Conservation (phyloP, 176 grass and related monocot species). For the Oryza brachyantha region DNA sequence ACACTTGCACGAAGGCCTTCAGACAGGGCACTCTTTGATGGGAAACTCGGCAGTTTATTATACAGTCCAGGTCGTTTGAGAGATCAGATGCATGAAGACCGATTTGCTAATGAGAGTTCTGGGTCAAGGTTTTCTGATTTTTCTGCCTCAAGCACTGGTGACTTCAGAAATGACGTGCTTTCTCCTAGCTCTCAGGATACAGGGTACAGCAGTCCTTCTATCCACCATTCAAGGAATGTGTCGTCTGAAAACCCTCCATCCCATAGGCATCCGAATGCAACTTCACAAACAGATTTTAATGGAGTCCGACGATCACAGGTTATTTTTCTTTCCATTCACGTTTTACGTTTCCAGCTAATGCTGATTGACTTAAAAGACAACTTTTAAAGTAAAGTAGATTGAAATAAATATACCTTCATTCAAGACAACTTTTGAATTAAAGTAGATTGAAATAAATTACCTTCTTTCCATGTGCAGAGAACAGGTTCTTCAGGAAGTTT, state of each 20-base stretch:
- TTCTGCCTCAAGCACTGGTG: constrained; percentile 70
- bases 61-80: constrained; percentile 59
- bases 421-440: constrained; percentile 3
- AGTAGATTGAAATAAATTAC: constrained; percentile 19
- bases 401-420: constrained; percentile 31
- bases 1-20: constrained; percentile 71
- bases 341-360: constrained; percentile 36
- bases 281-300: constrained; percentile 38
- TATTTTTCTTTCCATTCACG: constrained; percentile 17
- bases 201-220: constrained; percentile 54
- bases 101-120: constrained; percentile 81
- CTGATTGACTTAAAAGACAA: not conserved
- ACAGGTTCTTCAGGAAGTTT: constrained; percentile 82
- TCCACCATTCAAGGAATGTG: constrained; percentile 54
- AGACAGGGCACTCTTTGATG: constrained; percentile 63
- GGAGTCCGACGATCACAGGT: constrained; percentile 48
- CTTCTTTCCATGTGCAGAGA: constrained; percentile 61
- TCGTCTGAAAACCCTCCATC: constrained; percentile 50
- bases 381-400: constrained; percentile 5
- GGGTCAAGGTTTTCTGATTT: constrained; percentile 92
- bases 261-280: constrained; percentile 31
- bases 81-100: constrained; percentile 70
- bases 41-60: constrained; percentile 60
- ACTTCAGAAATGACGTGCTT: constrained; percentile 66
- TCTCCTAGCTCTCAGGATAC: constrained; percentile 80